These are phyloP conservation scores for Fusarium oxysporum DNA, from an alignment of 2,329 filamentous ascomycete species.

Conservation along the genomic window DNA sequence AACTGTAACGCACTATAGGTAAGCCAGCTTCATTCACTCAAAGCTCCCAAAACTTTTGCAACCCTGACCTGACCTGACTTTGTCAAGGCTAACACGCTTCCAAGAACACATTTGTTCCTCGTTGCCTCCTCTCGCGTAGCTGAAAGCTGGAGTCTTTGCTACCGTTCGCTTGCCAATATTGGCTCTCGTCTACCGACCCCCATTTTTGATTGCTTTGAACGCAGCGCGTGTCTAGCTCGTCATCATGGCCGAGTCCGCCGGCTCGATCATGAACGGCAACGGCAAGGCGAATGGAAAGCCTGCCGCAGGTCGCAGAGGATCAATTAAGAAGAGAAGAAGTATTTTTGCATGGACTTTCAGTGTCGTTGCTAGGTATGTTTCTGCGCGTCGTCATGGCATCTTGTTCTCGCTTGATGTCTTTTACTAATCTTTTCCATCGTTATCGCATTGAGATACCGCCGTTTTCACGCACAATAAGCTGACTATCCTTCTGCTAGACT, in stretches of 20 bases:
- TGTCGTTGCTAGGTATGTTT: slow-evolving; percentile 65
- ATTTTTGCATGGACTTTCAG: slow-evolving; percentile 57
- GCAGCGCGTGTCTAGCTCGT: slow-evolving; percentile 31
- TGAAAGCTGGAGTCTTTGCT: slow-evolving; percentile 13
- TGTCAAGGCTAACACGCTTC: slow-evolving; percentile 19
- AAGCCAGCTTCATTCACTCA: slow-evolving; percentile 23
- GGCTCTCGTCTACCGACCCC: slow-evolving; percentile 17
- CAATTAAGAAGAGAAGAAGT: slow-evolving; percentile 41
- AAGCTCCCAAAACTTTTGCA: slow-evolving; percentile 28
- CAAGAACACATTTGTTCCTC: slow-evolving; percentile 22
- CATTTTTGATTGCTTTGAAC: slow-evolving; percentile 22
- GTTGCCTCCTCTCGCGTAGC: slow-evolving; percentile 6
- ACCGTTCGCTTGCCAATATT: slow-evolving; percentile 21
- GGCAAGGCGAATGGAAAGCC: slow-evolving; percentile 49
- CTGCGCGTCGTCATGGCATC: slow-evolving; percentile 9
- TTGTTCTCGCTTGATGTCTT: neutral
- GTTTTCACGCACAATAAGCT: neutral
- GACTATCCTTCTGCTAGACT: slow-evolving; percentile 64
- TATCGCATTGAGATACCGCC: neutral
- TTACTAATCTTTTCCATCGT: slow-evolving; percentile 11
- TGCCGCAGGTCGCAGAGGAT: slow-evolving; percentile 35
- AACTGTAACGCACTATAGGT: slow-evolving; percentile 12
- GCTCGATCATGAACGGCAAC: slow-evolving; percentile 53
- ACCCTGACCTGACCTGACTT: slow-evolving; percentile 26
- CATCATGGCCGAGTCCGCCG: slow-evolving; percentile 52